These are phyloP conservation scores for Globisporangium radiosum DNA, from an alignment of 352 stramenopile species.

Conservation along the genomic window DNA sequence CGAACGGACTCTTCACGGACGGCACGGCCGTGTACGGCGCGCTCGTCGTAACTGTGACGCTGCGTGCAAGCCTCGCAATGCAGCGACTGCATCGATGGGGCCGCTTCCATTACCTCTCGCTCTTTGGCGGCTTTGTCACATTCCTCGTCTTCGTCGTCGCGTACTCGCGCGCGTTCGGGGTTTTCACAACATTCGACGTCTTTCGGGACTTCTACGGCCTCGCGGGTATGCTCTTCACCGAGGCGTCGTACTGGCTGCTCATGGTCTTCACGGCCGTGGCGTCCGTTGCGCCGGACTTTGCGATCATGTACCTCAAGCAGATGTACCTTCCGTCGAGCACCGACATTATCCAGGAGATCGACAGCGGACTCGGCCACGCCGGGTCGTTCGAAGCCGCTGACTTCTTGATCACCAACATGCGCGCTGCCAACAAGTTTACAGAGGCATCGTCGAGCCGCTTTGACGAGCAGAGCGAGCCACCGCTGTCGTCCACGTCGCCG, in stretches of 20 bases:
- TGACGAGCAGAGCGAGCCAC: constrained; percentile 22
- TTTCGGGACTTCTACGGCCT: constrained; percentile 76
- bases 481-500: background rate
- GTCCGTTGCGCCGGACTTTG: constrained; percentile 55
- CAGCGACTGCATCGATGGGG: constrained; percentile 76
- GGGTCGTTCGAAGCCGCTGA: constrained; percentile 8
- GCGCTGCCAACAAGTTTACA: constrained; percentile 10
- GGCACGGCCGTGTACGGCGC: constrained; percentile 75
- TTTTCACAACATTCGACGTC: constrained; percentile 60
- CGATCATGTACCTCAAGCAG: constrained; percentile 68
- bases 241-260: constrained; percentile 53
- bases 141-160: constrained; percentile 66
- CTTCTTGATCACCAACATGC: constrained; percentile 16
- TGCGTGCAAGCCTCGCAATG: constrained; percentile 72
- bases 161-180: constrained; percentile 61
- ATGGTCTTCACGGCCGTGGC: constrained; percentile 59
- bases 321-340: constrained; percentile 83
- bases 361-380: constrained; percentile 47
- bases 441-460: constrained; percentile 23
- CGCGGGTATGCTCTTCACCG: constrained; percentile 42
- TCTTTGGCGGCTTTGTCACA: constrained; percentile 49
- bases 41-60: constrained; percentile 64
- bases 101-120: constrained; percentile 56
- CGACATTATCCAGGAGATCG: constrained; percentile 83
- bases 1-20: constrained; percentile 63